Percentiles rank a stretch among this genome's conserved stretches.
Conservation (phyloP, 2,329 filamentous ascomycete genomes). For the Drechslerella dactyloides region DNA sequence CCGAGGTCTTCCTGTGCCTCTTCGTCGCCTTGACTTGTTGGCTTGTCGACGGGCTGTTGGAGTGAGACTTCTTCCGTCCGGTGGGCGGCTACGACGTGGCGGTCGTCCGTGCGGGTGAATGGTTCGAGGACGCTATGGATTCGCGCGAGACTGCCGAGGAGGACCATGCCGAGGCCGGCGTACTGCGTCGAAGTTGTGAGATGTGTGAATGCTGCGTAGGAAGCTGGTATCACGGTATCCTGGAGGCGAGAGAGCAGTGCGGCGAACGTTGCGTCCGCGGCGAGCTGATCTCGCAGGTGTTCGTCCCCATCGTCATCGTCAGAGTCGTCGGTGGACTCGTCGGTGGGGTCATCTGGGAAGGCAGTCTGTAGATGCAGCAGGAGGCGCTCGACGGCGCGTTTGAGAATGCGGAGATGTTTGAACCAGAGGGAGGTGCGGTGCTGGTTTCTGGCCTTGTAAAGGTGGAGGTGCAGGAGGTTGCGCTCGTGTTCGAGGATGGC, state of each 20-base stretch:
- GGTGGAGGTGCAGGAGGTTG: conserved; percentile 72
- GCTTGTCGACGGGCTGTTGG: no score
- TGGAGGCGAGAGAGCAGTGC: conserved; percentile 9
- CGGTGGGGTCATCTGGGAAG: conserved; percentile 57
- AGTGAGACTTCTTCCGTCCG: background rate
- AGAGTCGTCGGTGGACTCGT: conserved; percentile 54
- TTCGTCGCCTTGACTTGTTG: background rate
- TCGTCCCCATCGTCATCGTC: background rate
- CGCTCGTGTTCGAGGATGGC: conserved; percentile 35
- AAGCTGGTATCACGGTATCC: conserved; percentile 58
- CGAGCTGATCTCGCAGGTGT: background rate
- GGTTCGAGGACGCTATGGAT: conserved; percentile 58
- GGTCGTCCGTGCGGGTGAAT: conserved; percentile 47
- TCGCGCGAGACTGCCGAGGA: conserved; percentile 70
- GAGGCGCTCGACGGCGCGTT: conserved; percentile 69
- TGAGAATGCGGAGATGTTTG: conserved; percentile 73
- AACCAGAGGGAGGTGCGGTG: conserved; percentile 84
- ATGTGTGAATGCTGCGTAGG: conserved; percentile 69
- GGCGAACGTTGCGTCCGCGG: conserved; percentile 5
- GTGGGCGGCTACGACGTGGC: no score
- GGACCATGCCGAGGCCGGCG: conserved; percentile 71
- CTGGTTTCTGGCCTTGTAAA: conserved; percentile 89
- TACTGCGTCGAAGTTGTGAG: conserved; percentile 75
- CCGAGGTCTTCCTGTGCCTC: conserved; percentile 29
- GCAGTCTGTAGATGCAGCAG: conserved; percentile 57